Base-by-base conservation (phyloP, 1,284 basidiomycete species). In the Irpex rosettiformis region DNA sequence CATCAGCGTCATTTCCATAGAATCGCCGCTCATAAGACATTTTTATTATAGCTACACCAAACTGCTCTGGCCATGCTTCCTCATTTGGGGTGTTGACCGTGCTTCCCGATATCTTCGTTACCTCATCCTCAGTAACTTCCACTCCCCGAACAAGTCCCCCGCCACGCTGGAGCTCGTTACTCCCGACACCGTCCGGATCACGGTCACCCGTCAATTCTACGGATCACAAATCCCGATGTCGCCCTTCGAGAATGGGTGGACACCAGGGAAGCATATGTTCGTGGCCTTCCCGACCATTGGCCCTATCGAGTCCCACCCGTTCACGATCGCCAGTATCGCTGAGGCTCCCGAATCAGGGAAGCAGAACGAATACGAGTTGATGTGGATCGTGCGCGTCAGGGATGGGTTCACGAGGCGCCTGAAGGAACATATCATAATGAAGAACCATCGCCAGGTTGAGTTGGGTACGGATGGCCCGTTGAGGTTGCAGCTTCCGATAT, bases 351-450 rank as follows among this genome's bases (percentile, higher is more conserved):
- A 76, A 10, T 70, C 75, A 28, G 64, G 62, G 13, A 61, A 52
- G 24, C 58, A 58, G 10, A 55, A 62, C 24, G 66, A 68, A 54
- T 59, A 74, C 57, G 73, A 77, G 57, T 65, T 81, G 8, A 69
- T 76, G 2, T 84, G 84, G 69, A 69, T 83, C 48, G 70, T 84
- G 52, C 51, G 66, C 72, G 49, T 59, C 51, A 55, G 69, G 65
- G 22, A 69, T 71, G 21, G 64, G 2, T 58, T 63, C 57, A 66
- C 66, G 29, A 52, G 55, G 43, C 57, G 33, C 42, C 57, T 67
- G 37, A 51, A 59, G 52, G 59, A 65, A 16, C 59, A 61, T 37
- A 61, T 62, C 22, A 27, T 58, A 25, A 27, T 24, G 25, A 58
- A 58, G 45, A 43, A 58, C 16, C 16, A 51, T 21, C 8, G 22